A percentile compares a stretch with the other conserved stretches of the same genome.
These are phyloP conservation scores for Ramaria sp. DNA, from an alignment of 768 basidiomycete genomes.

Conservation along the genomic window DNA sequence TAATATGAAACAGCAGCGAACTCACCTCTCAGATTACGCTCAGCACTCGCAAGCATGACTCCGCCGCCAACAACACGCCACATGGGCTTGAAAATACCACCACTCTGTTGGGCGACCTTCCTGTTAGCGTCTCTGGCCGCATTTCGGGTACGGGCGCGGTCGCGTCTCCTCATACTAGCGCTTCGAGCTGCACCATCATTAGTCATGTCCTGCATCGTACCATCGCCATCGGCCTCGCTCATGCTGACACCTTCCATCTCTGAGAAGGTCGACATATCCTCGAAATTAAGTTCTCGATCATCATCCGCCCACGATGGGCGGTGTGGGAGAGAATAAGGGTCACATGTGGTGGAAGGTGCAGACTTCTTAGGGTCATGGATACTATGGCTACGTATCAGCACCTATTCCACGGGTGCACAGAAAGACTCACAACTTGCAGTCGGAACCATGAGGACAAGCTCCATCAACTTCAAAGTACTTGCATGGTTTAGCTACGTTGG, in stretches of 20 bases:
- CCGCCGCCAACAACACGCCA: conserved; percentile 7
- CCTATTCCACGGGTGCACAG: too few species aligned
- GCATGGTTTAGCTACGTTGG: not conserved
- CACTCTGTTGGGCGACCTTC: not conserved
- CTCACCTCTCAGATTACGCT: not conserved
- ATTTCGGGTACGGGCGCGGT: not conserved
- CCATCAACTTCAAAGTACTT: conserved; percentile 1
- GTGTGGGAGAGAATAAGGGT: not conserved
- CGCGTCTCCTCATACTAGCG: not conserved
- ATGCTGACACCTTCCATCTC: not conserved
- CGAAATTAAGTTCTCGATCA: not conserved
- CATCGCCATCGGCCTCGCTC: not conserved
- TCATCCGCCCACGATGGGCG: not conserved
- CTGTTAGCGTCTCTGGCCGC: not conserved
- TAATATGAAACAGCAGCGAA: not conserved
- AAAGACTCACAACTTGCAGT: conserved; percentile 1
- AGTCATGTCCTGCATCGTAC: not conserved
- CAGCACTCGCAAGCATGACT: not conserved
- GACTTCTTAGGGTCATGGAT: conserved; percentile 7
- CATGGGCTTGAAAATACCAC: conserved; percentile 2
- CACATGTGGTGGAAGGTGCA: not conserved
- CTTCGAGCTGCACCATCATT: not conserved
- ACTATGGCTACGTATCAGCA: not conserved
- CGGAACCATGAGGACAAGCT: conserved; percentile 1
- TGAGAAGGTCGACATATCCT: not conserved